These are phyloP conservation scores for Trichodelitschia bisporula DNA, from an alignment of 495 filamentous ascomycete genomes.

Conservation along the genomic window DNA sequence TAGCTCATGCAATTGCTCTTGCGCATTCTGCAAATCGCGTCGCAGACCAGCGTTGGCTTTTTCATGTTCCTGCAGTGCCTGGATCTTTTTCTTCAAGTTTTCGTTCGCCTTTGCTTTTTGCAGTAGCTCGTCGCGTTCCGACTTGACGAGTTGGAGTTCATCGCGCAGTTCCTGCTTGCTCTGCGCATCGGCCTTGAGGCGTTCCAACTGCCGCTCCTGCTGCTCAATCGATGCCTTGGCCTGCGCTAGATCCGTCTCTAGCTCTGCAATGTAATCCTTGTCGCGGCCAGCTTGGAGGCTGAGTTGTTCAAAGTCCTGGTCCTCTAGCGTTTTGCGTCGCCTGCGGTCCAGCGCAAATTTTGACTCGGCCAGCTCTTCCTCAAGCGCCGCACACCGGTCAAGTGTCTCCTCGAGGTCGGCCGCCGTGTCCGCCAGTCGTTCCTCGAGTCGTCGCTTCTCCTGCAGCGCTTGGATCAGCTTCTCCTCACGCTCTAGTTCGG, in stretches of 20 bases:
- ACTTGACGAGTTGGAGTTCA: constrained; percentile 38
- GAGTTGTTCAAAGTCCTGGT: constrained; percentile 12
- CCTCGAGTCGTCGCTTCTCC: constrained; percentile 7
- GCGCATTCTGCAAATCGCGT: constrained; percentile 24
- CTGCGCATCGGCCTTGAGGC: constrained; percentile 18
- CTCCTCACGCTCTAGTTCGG: constrained; percentile 14
- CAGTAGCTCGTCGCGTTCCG: constrained; percentile 46
- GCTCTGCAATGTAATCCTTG: constrained; percentile 15
- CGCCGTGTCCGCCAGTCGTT: constrained; percentile 4
- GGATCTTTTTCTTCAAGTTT: constrained; percentile 46
- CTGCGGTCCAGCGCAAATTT: constrained; percentile 11
- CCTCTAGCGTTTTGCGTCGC: constrained; percentile 3
- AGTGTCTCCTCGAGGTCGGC: constrained; percentile 10
- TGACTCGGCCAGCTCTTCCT: constrained; percentile 16
- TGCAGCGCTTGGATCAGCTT: constrained; percentile 9
- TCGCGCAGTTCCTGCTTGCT: constrained; percentile 17
- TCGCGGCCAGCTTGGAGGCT: constrained; percentile 11
- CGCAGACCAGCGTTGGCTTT: constrained; percentile 9
- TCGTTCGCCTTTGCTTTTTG: constrained; percentile 59
- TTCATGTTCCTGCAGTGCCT: constrained; percentile 29
- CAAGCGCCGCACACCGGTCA: constrained; percentile 10
- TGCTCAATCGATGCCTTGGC: constrained; percentile 23
- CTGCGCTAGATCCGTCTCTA: constrained; percentile 14
- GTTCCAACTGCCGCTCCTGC: constrained; percentile 38
- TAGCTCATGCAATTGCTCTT: constrained; percentile 30